Base-by-base conservation (phyloP, 2,329 filamentous ascomycete species). In the Cercospora sojina region DNA sequence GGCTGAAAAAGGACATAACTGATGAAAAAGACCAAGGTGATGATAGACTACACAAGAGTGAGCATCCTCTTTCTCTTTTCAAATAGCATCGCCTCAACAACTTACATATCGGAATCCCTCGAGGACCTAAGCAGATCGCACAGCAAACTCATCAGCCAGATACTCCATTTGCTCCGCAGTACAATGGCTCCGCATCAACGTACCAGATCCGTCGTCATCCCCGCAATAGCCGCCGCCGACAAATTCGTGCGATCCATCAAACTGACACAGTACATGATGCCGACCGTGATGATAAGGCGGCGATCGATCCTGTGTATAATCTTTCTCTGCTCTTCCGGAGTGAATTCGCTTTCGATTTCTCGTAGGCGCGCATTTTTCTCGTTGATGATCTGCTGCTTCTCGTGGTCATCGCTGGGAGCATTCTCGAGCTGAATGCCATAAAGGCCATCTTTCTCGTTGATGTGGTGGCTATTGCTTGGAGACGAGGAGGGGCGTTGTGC, bases 21-120 rank as follows among this genome's bases (percentile, higher is more conserved):
- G 67, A 90, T 82, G 80, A 91, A 92, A 80, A 91, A 91, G 72
- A 91, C 82, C 31, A 91, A 80, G 3, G 88, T 89, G 64, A 89
- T 84, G 72, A 92, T 85, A n/a, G 86, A 83, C 73, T 81, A 80
- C 49, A 72, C 67, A 74, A 23, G 73, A 67, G 7, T 77, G 72
- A 70, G 64, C 5, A 71, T 5, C 16, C n/a, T 35, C 16, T 31
- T 67, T 23, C 27, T 25, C n/a, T 7, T 9, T 43, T 23, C n/a
- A 32, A 23, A 27, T n/a, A 43, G 47, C 23, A 25, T 10, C 16
- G 10, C 16, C 25, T 18, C 18, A n/a, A 23, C 16, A 23, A 60
- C 43, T 43, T 47, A 53, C 38, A 25, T 53, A 60, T 41, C 27
- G 20, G 20, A 64, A 57, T 32, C 31, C 51, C 12, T 53, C n/a